These are phyloP conservation scores for Peronospora destructor DNA, from an alignment of 352 stramenopile species.

Conservation along the genomic window DNA sequence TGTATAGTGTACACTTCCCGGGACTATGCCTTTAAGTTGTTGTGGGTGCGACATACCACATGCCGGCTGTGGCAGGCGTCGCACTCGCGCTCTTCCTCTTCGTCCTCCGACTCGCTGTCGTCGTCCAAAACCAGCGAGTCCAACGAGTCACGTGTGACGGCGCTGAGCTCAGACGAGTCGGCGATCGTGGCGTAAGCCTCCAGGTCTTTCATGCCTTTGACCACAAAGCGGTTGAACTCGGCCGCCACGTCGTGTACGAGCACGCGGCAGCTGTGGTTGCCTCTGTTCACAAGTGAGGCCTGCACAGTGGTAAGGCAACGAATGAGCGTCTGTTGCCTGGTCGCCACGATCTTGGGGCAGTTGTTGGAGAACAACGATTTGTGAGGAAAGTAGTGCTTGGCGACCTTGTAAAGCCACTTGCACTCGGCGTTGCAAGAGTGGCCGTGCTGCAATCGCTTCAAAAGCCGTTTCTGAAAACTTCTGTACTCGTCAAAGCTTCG, in stretches of 20 bases:
- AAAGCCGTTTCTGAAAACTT: constrained; percentile 40
- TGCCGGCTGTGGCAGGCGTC: constrained; percentile 32
- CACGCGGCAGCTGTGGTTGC: constrained; percentile 32
- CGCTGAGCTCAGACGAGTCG: constrained; percentile 29
- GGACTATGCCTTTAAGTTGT: constrained; percentile 13
- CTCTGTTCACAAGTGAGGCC: constrained; percentile 31
- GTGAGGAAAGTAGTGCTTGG: constrained; percentile 58
- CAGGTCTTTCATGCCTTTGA: constrained; percentile 29
- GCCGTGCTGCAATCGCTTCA: constrained; percentile 40
- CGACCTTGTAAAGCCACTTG: constrained; percentile 55
- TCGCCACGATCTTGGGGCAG: constrained; percentile 29
- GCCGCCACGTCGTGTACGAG: constrained; percentile 27
- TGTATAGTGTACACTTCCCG: constrained; percentile 5
- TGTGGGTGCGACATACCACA: constrained; percentile 25
- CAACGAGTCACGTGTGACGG: constrained; percentile 21
- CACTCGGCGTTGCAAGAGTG: constrained; percentile 59
- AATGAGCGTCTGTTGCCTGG: constrained; percentile 32
- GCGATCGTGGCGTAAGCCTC: constrained; percentile 13
- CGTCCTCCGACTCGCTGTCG: constrained; percentile 19
- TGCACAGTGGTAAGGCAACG: constrained; percentile 32
- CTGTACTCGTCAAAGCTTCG: constrained; percentile 43
- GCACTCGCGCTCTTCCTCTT: constrained; percentile 23
- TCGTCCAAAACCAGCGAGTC: constrained; percentile 20
- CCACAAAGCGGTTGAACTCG: constrained; percentile 36
- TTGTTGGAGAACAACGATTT: constrained; percentile 34